Evolutionary conservation across 495 filamentous ascomycete species (phyloP).

Genomic region (Trichoderma virens): DNA sequence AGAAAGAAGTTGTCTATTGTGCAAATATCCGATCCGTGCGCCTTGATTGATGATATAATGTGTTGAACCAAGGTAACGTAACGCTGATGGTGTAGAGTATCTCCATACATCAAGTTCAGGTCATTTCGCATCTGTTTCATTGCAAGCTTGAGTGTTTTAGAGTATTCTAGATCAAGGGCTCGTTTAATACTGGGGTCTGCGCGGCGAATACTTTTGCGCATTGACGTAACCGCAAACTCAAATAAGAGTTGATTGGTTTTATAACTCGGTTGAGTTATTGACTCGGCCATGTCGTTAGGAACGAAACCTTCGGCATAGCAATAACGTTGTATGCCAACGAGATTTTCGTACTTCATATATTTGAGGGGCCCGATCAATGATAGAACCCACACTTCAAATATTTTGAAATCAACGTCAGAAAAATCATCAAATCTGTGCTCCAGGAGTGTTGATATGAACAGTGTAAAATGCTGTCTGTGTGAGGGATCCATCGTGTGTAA

Average conservation of each 20-base stretch:
- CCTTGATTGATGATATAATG: slow-evolving; percentile 38
- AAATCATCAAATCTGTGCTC: slow-evolving; percentile 27
- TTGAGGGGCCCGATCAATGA: slow-evolving; percentile 31
- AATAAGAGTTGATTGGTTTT: slow-evolving; percentile 33
- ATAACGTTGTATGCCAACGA: slow-evolving; percentile 31
- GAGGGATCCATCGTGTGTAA: slow-evolving; percentile 22
- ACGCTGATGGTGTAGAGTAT: slow-evolving; percentile 24
- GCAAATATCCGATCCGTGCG: slow-evolving; percentile 36
- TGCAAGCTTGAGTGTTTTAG: slow-evolving; percentile 25
- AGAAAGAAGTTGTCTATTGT: slow-evolving; percentile 40
- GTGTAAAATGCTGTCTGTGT: slow-evolving; percentile 28
- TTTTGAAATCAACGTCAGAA: slow-evolving; percentile 13
- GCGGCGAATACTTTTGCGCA: slow-evolving; percentile 33
- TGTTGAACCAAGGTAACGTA: slow-evolving; percentile 39
- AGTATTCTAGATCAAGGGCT: slow-evolving; percentile 27
- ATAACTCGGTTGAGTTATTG: slow-evolving; percentile 27
- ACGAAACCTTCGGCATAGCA: slow-evolving; percentile 22
- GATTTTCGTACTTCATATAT: slow-evolving; percentile 34
- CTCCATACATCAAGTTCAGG: slow-evolving; percentile 25
- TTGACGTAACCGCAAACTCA: slow-evolving; percentile 27
- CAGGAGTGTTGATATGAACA: slow-evolving; percentile 33
- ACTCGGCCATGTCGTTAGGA: slow-evolving; percentile 14
- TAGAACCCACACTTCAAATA: slow-evolving; percentile 30
- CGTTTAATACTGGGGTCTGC: slow-evolving; percentile 15
- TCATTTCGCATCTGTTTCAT: slow-evolving; percentile 45